phyloP scores from a whole-genome alignment of 73 alveolate genomes.

The Paramecium biaurelia region DNA sequence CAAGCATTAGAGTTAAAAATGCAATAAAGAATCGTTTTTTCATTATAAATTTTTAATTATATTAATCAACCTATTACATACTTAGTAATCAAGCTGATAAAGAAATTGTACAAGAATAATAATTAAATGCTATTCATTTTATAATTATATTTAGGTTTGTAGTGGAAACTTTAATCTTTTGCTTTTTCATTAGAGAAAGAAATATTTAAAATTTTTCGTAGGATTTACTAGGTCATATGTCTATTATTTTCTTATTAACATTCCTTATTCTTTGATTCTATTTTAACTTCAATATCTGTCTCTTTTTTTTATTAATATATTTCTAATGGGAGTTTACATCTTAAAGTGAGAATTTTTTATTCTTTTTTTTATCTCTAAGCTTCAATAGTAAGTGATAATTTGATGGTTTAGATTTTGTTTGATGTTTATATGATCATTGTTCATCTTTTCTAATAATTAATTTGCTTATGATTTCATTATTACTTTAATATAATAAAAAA shows the following conservation, averaged over 20 bases:
- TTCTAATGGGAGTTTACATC: background rate
- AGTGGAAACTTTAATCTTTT: background rate
- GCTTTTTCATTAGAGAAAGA: background rate
- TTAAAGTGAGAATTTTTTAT: background rate
- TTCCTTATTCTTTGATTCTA: background rate
- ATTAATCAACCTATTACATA: background rate
- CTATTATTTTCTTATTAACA: background rate
- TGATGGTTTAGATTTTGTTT: background rate
- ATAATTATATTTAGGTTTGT: background rate
- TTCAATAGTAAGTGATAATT: background rate
- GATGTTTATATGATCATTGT: background rate
- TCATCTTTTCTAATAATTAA: background rate
- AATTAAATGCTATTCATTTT: background rate
- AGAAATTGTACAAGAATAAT: background rate
- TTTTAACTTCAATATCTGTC: background rate
- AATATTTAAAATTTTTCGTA: background rate
- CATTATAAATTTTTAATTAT: background rate
- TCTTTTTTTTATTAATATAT: background rate
- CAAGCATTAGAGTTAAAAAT: background rate
- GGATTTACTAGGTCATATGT: background rate
- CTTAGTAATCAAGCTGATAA: background rate
- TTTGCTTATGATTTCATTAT: background rate
- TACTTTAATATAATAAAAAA: background rate
- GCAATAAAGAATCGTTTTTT: background rate
- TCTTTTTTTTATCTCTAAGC: background rate